phyloP scores from a whole-genome alignment of 2,329 filamentous ascomycete genomes.

The Nothomitra cinnamomea region DNA sequence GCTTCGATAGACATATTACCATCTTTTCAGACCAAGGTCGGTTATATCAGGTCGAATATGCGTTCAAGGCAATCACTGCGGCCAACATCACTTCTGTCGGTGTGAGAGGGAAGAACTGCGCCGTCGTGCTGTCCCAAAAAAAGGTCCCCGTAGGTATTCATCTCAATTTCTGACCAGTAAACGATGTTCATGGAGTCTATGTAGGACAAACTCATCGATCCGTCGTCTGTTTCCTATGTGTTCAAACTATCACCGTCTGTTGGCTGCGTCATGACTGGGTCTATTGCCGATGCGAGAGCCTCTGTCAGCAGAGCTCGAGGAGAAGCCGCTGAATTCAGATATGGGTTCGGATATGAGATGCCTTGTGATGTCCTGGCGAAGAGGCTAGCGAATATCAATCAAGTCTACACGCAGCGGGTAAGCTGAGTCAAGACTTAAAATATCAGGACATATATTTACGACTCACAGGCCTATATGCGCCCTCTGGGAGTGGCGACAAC shows the following conservation, averaged over 20 bases:
- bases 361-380: conserved; percentile 93
- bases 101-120: conserved; percentile 89
- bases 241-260: conserved; percentile 94
- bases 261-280: conserved; percentile 96
- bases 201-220: conserved; percentile 99
- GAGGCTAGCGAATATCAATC: conserved; percentile 94
- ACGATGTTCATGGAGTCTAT: conserved; percentile 6
- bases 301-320: conserved; percentile 84
- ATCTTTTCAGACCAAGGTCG: conserved; percentile 99
- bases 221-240: conserved; percentile 89
- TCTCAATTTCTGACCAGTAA: conserved; percentile 5
- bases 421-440: conserved; percentile 16
- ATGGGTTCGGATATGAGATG: conserved; percentile 99
- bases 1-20: conserved; percentile 97
- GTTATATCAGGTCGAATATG: conserved; percentile 99
- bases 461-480: conserved; percentile 75
- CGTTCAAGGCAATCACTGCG: conserved; percentile 98
- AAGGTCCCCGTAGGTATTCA: conserved; percentile 74
- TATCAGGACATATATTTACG: background rate
- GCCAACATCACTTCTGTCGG: conserved; percentile 98
- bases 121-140: conserved; percentile 95
- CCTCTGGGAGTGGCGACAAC: conserved; percentile 92
- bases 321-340: conserved; percentile 93
- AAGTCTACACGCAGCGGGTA: conserved; percentile 96
- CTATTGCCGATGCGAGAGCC: conserved; percentile 90